Conservation (phyloP, 2,329 filamentous ascomycete species). For the Neofusicoccum umdonicola region DNA sequence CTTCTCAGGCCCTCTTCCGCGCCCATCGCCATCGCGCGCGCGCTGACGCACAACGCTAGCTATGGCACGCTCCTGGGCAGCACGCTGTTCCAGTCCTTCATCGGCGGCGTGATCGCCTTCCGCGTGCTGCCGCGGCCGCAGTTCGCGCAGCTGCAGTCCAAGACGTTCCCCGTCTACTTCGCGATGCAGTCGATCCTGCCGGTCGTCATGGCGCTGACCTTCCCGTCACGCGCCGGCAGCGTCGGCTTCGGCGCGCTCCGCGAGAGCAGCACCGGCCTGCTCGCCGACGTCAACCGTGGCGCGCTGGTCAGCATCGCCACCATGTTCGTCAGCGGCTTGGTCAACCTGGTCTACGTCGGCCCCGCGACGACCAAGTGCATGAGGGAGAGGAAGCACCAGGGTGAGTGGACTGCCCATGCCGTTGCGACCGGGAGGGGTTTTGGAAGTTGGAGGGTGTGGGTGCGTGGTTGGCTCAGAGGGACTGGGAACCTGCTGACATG, state of each 20-base stretch:
- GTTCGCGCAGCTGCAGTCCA: conserved; percentile 77
- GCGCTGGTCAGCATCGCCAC: conserved; percentile 60
- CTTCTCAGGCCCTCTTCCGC: conserved; percentile 13
- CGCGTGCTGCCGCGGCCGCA: conserved; percentile 72
- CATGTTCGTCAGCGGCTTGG: conserved; percentile 67
- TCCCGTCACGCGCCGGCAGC: conserved; percentile 49
- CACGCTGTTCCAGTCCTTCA: conserved; percentile 84
- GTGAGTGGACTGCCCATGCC: background rate
- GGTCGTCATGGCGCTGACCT: conserved; percentile 71
- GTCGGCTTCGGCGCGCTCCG: conserved; percentile 1
- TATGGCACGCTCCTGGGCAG: conserved; percentile 86
- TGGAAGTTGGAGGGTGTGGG: conserved; percentile 25
- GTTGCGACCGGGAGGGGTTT: background rate
- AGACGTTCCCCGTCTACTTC: conserved; percentile 88
- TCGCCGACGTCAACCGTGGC: conserved; percentile 22
- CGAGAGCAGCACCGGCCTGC: background rate
- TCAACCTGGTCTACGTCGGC: conserved; percentile 70
- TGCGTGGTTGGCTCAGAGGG: background rate
- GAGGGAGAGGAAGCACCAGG: conserved; percentile 71
- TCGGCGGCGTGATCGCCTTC: conserved; percentile 71
- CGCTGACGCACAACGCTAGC: conserved; percentile 43
- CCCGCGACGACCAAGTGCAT: conserved; percentile 75
- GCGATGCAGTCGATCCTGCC: conserved; percentile 75
- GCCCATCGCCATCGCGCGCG: conserved; percentile 8
- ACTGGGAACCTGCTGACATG: background rate